Base-by-base conservation (phyloP, 2,329 filamentous ascomycete genomes). In the Lecanicillium sp. region DNA sequence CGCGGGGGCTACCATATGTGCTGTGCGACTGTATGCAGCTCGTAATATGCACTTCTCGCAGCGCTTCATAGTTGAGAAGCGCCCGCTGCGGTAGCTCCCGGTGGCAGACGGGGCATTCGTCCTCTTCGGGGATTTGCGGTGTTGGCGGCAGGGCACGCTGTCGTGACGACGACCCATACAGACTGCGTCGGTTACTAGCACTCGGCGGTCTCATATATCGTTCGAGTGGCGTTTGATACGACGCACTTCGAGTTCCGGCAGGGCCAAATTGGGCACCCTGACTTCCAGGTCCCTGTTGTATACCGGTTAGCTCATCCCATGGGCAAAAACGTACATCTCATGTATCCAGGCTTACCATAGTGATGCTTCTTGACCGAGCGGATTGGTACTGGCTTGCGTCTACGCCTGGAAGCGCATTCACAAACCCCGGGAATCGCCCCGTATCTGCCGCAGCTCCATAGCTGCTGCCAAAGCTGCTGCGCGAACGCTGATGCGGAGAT, bases 91-190 rank as follows among this genome's bases (percentile, higher is more conserved):
- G 83, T 4, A 88, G 68, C 58, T 87, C 82, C 28, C 68, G 62
- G 51, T 85, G 83, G 50, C 85, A 90, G 32, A 89, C 74, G 1
- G 84, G 84, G 45, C 85, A 90, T 50, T 87, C 81, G 53, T 89
- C 84, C 53, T 88, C 84, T 55, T 89, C 85, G 5, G 70, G 66
- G 50, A 74, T 69, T 40, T 72, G 74, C 2, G 64, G 69, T 10
- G 66, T 67, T 4, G 62, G 65, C 1, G 62, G 65, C 28, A 60
- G 52, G 19, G 58, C 62, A 17, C 60, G 64, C 29, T 57, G 64
- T 14, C 57, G 51, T 4, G 60, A 58, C 2, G 63, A 62, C 4
- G 65, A 59, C 10, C 51, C 51, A 9, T 54, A 43, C 11, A 54
- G 55, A 31, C 53, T 52, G 29, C 56, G 54, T 15, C 58, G 64